phyloP scores from a whole-genome alignment of 306 rosid species.

The Sophora flavescens region DNA sequence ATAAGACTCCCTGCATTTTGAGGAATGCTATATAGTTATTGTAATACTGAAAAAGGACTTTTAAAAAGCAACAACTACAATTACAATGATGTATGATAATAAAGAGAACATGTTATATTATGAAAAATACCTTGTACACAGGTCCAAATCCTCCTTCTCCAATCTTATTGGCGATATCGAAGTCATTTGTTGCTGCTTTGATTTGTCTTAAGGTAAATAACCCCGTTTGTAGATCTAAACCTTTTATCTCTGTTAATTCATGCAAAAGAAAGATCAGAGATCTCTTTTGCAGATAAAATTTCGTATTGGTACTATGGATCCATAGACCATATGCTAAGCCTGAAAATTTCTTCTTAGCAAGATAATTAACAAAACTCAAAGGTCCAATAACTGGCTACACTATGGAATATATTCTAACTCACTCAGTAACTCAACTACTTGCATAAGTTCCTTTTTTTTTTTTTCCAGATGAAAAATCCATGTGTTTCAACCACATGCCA shows the following conservation, averaged over 20 bases:
- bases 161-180: conserved; percentile 62
- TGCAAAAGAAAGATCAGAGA: conserved; percentile 31
- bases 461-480: background rate
- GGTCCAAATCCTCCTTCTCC: conserved; percentile 86
- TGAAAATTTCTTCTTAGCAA: background rate
- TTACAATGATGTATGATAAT: background rate
- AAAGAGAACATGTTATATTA: background rate
- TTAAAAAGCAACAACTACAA: background rate
- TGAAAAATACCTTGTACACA: conserved; percentile 63
- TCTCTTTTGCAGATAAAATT: background rate
- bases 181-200: conserved; percentile 67
- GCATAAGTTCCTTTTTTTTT: background rate
- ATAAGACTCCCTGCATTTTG: conserved; percentile 56
- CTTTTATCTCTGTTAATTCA: conserved; percentile 53
- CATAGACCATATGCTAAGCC: background rate
- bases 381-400: background rate
- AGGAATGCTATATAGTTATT: background rate
- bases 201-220: conserved; percentile 60
- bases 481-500: background rate
- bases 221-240: conserved; percentile 55
- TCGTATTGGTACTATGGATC: background rate
- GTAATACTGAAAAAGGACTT: background rate
- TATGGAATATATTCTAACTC: background rate
- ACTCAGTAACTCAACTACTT: background rate
- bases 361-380: background rate